phyloP scores from a whole-genome alignment of 2,329 filamentous ascomycete species.

The Calcarisporium arbuscula region DNA sequence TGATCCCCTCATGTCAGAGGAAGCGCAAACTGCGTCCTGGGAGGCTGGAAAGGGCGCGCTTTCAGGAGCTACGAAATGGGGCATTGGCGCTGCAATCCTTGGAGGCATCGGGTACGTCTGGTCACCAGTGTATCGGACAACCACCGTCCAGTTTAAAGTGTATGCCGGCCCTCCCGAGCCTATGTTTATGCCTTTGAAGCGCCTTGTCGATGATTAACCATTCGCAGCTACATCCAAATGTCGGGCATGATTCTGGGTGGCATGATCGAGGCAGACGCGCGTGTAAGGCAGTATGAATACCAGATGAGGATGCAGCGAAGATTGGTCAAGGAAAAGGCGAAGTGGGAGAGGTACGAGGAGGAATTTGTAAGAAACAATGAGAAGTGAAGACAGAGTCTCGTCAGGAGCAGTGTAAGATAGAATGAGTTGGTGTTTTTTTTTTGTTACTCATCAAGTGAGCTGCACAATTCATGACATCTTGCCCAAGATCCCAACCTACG shows the following conservation, averaged over 20 bases:
- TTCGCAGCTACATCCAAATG: constrained; percentile 73
- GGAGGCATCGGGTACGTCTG: constrained; percentile 56
- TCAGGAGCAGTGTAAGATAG: constrained; percentile 2
- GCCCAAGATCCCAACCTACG: background rate
- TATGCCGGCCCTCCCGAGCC: constrained; percentile 33
- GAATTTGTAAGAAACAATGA: constrained; percentile 44
- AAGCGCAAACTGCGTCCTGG: constrained; percentile 65
- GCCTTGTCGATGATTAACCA: too few species aligned
- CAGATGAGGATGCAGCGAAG: constrained; percentile 59
- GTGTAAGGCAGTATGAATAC: constrained; percentile 62
- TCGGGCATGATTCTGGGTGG: constrained; percentile 76
- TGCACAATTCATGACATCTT: background rate
- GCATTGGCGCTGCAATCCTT: constrained; percentile 55
- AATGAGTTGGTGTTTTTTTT: background rate
- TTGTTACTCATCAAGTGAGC: background rate
- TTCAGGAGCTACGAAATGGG: constrained; percentile 66
- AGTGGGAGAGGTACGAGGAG: constrained; percentile 62
- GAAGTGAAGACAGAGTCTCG: constrained; percentile 16
- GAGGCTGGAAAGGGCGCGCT: constrained; percentile 63
- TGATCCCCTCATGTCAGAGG: constrained; percentile 55
- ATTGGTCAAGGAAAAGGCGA: constrained; percentile 56
- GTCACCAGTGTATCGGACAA: constrained; percentile 65
- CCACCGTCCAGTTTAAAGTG: constrained; percentile 75
- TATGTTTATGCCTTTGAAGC: background rate
- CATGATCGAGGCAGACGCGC: constrained; percentile 68